Conservation (phyloP, 371 early-diverging fungal genomes). For the Phascolomyces articulosus region DNA sequence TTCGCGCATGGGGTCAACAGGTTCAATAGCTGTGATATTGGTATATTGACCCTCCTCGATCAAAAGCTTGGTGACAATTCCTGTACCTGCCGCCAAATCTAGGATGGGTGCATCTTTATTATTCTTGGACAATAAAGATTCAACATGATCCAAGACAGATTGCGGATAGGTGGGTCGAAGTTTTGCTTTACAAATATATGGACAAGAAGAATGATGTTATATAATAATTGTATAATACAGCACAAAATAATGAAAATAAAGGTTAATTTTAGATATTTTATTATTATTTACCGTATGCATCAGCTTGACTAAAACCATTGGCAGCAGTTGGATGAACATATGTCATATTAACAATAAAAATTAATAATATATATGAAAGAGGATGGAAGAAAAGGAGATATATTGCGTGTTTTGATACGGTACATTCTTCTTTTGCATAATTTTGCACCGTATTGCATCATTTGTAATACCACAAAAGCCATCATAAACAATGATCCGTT, state of each 20-base stretch:
- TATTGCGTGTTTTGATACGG: background rate
- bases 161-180: slow-evolving; percentile 43
- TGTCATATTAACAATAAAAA: background rate
- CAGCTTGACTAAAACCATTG: slow-evolving; percentile 1
- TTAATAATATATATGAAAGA: background rate
- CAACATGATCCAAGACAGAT: slow-evolving; percentile 23
- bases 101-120: slow-evolving; percentile 17
- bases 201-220: too few species aligned
- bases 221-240: too few species aligned
- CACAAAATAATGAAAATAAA: background rate
- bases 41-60: slow-evolving; percentile 15
- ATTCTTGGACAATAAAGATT: slow-evolving; percentile 3
- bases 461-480: slow-evolving; percentile 3
- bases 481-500: too few species aligned
- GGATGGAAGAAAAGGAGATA: background rate
- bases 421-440: background rate
- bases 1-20: slow-evolving; percentile 47
- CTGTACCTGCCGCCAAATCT: slow-evolving; percentile 52
- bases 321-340: background rate
- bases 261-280: background rate
- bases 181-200: slow-evolving; percentile 18
- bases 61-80: slow-evolving; percentile 43
- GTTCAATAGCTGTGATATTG: slow-evolving; percentile 48
- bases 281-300: background rate
- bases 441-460: background rate